Evolutionary conservation across 208 protist species (phyloP), one percentile per base, ranked within the genome.

Genomic region (Trypanosoma vivax): DNA sequence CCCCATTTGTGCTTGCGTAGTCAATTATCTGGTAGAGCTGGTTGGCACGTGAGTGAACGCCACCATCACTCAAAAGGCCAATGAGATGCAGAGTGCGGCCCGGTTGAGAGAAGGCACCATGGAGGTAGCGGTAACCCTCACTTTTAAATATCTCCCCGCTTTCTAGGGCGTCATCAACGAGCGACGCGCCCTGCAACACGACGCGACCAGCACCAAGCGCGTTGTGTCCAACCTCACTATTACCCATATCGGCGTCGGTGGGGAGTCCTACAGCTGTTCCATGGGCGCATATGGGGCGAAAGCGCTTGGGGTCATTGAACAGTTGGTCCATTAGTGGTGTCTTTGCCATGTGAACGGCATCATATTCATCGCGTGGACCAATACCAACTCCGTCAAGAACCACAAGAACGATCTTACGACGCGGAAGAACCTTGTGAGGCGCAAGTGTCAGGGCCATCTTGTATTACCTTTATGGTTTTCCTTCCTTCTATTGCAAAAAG

Each of bases 151-250:
- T 93, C 11, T 73, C 71, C 23, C 90, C 88, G 42, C 19, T 83
- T 33, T 65, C 63, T 23, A 98, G 55, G 29, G 90, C 79, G 23
- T 94, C 77, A 48, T 96, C 92, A n/a, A 98, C 92, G 19, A 98
- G 83, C 18, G 93, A 96, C 27, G 95, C 88, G 40, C 95, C 95
- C 67, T 98, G 93, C 45, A 94, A 64, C 13, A 83, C 79, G 11
- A 98, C 84, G 38, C 92, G 84, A 35, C 95, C 95, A 2, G 88
- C 77, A 37, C 95, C 95, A 52, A 98, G 84, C 4, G 92, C 90
- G 67, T 98, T 98, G 77, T 98, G 95, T 27, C 95, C 95, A 6
- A 98, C 95, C 66, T 97, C 92, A 54, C 85, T 95, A 80, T 97
- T 97, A 33, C 94, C 94, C 92, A 97, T 97, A 56, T 97, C 94